A percentile compares a stretch with the other conserved stretches of the same genome.
phyloP scores from a whole-genome alignment of 768 basidiomycete genomes.

The Dacryopinax primogenitus region DNA sequence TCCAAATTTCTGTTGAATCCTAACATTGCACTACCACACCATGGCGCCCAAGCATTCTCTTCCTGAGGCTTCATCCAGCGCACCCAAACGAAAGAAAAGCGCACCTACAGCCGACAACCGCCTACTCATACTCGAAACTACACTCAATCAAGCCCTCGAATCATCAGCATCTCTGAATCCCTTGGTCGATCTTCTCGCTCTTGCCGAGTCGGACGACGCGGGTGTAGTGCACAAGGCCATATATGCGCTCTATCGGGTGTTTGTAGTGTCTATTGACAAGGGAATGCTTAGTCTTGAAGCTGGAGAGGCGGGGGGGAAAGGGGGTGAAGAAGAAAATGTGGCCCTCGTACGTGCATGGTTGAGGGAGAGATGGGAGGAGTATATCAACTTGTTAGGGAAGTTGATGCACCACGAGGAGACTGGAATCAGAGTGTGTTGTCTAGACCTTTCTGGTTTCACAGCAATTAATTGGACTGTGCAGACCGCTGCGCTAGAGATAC shows the following conservation, averaged over 20 bases:
- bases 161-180: constrained; percentile 55
- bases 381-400: constrained; percentile 52
- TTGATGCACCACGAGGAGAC: constrained; percentile 69
- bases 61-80: background rate
- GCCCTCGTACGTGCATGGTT: constrained; percentile 64
- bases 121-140: constrained; percentile 41
- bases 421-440: constrained; percentile 47
- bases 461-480: constrained; percentile 24
- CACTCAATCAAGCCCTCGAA: constrained; percentile 41
- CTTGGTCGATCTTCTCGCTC: constrained; percentile 57
- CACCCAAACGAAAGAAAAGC: constrained; percentile 19
- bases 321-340: no score
- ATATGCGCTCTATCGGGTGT: constrained; percentile 71
- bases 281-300: constrained; percentile 40
- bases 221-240: constrained; percentile 57
- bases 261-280: constrained; percentile 47
- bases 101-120: constrained; percentile 20
- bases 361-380: constrained; percentile 58
- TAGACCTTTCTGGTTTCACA: background rate
- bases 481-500: constrained; percentile 59
- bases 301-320: constrained; percentile 45
- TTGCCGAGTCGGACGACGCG: constrained; percentile 40
- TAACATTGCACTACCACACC: background rate
- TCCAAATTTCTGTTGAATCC: background rate
- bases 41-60: constrained; percentile 12